Conservation (phyloP, 306 rosid genomes). For the Fagus crenata region DNA sequence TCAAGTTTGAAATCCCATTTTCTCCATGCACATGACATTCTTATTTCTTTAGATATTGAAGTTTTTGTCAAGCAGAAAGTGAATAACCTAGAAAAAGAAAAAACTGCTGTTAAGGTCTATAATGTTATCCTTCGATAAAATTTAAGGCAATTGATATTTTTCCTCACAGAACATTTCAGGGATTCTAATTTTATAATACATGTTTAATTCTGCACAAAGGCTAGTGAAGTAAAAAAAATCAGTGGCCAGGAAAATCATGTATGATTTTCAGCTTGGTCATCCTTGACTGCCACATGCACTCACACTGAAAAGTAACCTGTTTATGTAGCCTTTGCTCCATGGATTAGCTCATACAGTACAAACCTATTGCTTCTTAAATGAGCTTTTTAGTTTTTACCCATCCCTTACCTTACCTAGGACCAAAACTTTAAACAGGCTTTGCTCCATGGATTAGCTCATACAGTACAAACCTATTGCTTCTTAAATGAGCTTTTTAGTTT, state of each 20-base stretch:
- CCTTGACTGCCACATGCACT: background rate
- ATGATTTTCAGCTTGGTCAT: background rate
- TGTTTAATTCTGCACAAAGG: background rate
- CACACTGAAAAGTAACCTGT: conserved; percentile 3
- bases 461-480: background rate
- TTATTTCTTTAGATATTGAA: conserved; percentile 6
- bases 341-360: background rate
- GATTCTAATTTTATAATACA: background rate
- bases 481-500: background rate
- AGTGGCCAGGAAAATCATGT: conserved; percentile 14
- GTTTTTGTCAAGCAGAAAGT: background rate
- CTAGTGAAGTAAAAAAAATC: background rate
- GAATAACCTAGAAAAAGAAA: background rate
- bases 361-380: background rate
- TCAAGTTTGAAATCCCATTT: conserved; percentile 15
- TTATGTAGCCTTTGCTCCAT: background rate
- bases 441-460: background rate
- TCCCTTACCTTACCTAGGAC: background rate
- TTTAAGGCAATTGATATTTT: background rate
- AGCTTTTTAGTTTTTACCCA: background rate
- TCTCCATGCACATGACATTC: conserved; percentile 16
- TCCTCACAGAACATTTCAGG: background rate
- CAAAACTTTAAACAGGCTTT: background rate
- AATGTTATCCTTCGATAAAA: background rate
- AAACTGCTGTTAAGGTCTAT: background rate